Base-by-base conservation (phyloP, 495 filamentous ascomycete genomes). In the Penicillium salamii region DNA sequence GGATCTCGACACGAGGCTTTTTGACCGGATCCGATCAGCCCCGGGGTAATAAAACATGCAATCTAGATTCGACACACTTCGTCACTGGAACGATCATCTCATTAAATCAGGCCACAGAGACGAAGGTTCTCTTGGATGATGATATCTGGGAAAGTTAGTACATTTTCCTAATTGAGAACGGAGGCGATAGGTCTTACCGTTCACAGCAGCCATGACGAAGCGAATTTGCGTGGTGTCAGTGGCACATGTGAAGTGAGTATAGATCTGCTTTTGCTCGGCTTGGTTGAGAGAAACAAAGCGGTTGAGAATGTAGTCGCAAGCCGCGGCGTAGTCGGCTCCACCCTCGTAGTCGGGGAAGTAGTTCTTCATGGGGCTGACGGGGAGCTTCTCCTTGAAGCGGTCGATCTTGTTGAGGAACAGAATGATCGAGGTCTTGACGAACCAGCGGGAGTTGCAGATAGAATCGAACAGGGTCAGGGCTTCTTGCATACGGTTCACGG, bases 361-460 rank as follows among this genome's bases (percentile, higher is more conserved):
- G 76, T 97, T 96, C 83, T 96, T 95, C 92, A 98, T 98, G 13
- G 93, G 95, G 80, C 90, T 96, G 73, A 96, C 86, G 28, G 95
- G 91, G 43, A 97, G 85, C 84, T 97, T 98, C 86, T 98, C 93
- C 79, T 96, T 95, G 83, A 97, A 98, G 47, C 95, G 78, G 72
- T 97, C 93, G 74, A 98, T 98, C 87, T 98, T 98, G 89, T 98
- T 98, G 60, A 98, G 80, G 86, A 98, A 98, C 45, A 97, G 78
- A 74, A 98, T 98, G 70, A 97, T 96, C 8, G 92, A 96, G 13
- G 93, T 97, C 83, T 96, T 97, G 72, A 95, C 90, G 71, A 98
- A 98, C 92, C 95, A 98, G 52, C 93, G 78, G 24, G 93, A 97
- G 76, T 98, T 98, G 78, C 92, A 97, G 67, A 98, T 98, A 7